Evolutionary conservation across 2,329 filamentous ascomycete species (phyloP).

Genomic region (Mycogone perniciosa): DNA sequence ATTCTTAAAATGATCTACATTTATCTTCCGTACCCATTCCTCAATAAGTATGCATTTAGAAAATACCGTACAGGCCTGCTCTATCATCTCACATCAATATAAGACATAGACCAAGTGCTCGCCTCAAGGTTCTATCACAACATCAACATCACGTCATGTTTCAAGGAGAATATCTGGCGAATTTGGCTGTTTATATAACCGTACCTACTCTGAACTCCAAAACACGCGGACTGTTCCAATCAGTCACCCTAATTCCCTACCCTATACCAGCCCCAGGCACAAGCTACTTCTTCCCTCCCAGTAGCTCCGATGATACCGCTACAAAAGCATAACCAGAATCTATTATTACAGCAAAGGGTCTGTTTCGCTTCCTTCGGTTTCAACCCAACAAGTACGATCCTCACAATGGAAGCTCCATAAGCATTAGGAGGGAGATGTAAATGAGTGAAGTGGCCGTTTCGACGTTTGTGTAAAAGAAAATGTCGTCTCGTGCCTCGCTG

Average conservation of each 20-base stretch:
- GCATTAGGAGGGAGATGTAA: background rate
- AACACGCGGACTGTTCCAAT: constrained; percentile 8
- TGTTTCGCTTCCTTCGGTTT: constrained; percentile 12
- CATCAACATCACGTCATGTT: too few species aligned
- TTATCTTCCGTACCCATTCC: too few species aligned
- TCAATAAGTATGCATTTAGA: too few species aligned
- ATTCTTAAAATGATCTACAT: too few species aligned
- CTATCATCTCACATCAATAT: too few species aligned
- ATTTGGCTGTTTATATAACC: constrained; percentile 7
- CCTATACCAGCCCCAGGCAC: background rate
- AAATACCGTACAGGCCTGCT: too few species aligned
- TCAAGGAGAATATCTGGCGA: background rate
- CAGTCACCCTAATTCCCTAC: constrained; percentile 7
- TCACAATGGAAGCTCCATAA: constrained; percentile 12
- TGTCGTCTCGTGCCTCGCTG: constrained; percentile 4
- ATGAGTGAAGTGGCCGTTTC: constrained; percentile 6
- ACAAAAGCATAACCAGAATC: constrained; percentile 23
- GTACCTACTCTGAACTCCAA: constrained; percentile 13
- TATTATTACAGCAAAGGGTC: constrained; percentile 25
- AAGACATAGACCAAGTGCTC: too few species aligned
- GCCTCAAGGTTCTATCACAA: too few species aligned
- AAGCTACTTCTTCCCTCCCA: constrained; percentile 3
- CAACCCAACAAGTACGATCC: constrained; percentile 13
- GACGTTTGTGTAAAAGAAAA: constrained; percentile 11
- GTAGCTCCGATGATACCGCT: constrained; percentile 11